phyloP scores from a whole-genome alignment of 2,329 filamentous ascomycete genomes.

The Tolypocladium guangdongense region DNA sequence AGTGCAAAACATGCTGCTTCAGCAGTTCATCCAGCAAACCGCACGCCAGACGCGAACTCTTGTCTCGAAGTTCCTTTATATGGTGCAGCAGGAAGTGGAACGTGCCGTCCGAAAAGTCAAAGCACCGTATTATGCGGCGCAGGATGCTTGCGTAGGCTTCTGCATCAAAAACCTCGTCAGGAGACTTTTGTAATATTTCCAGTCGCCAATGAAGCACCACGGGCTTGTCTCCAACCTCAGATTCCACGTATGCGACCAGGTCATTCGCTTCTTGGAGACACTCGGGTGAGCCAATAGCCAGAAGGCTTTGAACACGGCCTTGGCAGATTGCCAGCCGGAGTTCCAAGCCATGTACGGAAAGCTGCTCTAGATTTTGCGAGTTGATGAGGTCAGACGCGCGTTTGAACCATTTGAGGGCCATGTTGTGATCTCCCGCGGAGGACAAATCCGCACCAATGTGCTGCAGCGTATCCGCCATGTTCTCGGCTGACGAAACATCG shows the following conservation, averaged over 20 bases:
- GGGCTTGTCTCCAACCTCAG: constrained; percentile 52
- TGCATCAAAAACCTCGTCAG: constrained; percentile 35
- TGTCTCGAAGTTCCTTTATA: constrained; percentile 51
- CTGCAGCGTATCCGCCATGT: constrained; percentile 56
- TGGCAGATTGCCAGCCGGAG: constrained; percentile 58
- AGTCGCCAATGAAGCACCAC: constrained; percentile 58
- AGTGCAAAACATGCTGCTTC: constrained; percentile 37
- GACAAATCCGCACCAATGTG: constrained; percentile 58
- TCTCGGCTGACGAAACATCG: constrained; percentile 43
- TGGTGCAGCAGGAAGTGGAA: constrained; percentile 59
- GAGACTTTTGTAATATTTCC: constrained; percentile 46
- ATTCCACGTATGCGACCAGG: constrained; percentile 50
- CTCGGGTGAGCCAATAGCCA: constrained; percentile 35
- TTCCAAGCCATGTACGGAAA: constrained; percentile 51
- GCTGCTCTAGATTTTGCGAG: constrained; percentile 38
- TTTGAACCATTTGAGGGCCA: constrained; percentile 63
- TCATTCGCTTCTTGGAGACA: constrained; percentile 40
- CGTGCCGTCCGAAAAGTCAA: constrained; percentile 49
- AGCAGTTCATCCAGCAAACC: constrained; percentile 55
- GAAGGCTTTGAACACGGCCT: constrained; percentile 42
- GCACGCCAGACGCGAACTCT: constrained; percentile 35
- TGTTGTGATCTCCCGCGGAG: constrained; percentile 35
- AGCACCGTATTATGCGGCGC: constrained; percentile 46
- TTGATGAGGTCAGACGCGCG: constrained; percentile 52
- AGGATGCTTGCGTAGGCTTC: constrained; percentile 42